Percentiles rank a stretch among this genome's conserved stretches.
These are phyloP conservation scores for Pezicula rhizophila DNA, from an alignment of 2,329 filamentous ascomycete species.

Conservation along the genomic window DNA sequence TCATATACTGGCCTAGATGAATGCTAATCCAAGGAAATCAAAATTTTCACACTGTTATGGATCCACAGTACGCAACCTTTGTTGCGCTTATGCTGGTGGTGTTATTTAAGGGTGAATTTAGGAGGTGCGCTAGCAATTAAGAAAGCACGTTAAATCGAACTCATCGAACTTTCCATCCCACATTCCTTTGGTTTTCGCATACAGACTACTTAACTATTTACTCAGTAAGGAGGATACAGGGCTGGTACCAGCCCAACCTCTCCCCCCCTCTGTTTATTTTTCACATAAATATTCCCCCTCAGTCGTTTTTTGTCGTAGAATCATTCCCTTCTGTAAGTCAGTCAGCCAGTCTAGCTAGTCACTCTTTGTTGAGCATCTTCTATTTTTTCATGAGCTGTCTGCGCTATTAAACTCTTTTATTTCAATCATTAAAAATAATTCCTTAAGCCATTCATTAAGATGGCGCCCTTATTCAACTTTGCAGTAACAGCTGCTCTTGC, in stretches of 20 bases:
- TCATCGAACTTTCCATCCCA: neutral
- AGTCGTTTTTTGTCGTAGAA: neutral
- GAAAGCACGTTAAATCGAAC: neutral
- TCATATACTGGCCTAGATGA: conserved; percentile 25
- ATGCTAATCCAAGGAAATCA: conserved; percentile 15
- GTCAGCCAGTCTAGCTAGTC: no score
- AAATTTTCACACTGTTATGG: neutral
- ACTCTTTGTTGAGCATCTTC: neutral
- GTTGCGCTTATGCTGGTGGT: neutral
- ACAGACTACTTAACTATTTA: no score
- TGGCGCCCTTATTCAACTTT: no score
- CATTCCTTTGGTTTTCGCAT: neutral
- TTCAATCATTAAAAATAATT: no score
- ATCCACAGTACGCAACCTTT: neutral
- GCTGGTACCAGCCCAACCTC: no score
- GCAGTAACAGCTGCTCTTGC: no score
- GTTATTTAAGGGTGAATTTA: neutral
- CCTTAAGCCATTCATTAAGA: no score
- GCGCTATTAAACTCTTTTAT: no score
- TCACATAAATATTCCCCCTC: neutral
- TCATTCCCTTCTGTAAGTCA: neutral
- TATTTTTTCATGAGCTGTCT: no score
- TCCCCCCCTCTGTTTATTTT: neutral
- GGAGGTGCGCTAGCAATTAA: neutral
- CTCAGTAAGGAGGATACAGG: neutral